These are phyloP conservation scores for Fusarium luffae DNA, from an alignment of 2,329 filamentous ascomycete genomes.

Conservation along the genomic window DNA sequence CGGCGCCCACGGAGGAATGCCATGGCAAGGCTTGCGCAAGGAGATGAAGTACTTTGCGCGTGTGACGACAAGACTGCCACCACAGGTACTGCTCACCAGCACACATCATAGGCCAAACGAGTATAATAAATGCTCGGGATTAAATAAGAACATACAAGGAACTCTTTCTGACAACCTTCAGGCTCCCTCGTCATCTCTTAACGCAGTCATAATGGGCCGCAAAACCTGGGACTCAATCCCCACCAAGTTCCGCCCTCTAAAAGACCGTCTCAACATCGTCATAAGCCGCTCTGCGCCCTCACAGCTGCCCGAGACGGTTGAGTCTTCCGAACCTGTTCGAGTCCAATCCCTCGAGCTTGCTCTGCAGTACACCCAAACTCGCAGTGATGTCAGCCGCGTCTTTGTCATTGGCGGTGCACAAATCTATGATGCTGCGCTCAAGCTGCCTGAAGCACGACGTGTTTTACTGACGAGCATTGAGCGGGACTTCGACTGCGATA, in stretches of 20 bases:
- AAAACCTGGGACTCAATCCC: slow-evolving; percentile 97
- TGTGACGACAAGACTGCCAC: slow-evolving; percentile 77
- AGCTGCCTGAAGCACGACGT: slow-evolving; percentile 64
- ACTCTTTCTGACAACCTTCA: slow-evolving; percentile 15
- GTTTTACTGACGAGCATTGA: slow-evolving; percentile 77
- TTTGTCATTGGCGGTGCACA: slow-evolving; percentile 93
- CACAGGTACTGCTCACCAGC: slow-evolving; percentile 47
- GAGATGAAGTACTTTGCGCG: slow-evolving; percentile 97
- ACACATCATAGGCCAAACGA: neutral
- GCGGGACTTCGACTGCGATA: slow-evolving; percentile 80
- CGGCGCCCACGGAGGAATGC: slow-evolving; percentile 79
- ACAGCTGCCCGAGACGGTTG: slow-evolving; percentile 10
- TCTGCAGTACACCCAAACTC: slow-evolving; percentile 57
- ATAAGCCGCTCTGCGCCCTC: slow-evolving; percentile 67
- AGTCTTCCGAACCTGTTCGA: slow-evolving; percentile 60
- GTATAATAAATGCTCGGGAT: too few species aligned
- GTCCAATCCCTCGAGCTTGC: slow-evolving; percentile 69
- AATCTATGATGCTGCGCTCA: slow-evolving; percentile 80
- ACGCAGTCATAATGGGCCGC: slow-evolving; percentile 95
- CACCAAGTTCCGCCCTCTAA: slow-evolving; percentile 78
- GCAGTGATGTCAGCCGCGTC: slow-evolving; percentile 64
- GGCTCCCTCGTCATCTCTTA: slow-evolving; percentile 56
- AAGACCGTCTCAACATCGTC: slow-evolving; percentile 83
- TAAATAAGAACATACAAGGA: neutral
- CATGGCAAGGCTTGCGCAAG: slow-evolving; percentile 87